Evolutionary conservation across 1,284 basidiomycete species (phyloP).

Genomic region (Cutaneotrichosporon sp.): DNA sequence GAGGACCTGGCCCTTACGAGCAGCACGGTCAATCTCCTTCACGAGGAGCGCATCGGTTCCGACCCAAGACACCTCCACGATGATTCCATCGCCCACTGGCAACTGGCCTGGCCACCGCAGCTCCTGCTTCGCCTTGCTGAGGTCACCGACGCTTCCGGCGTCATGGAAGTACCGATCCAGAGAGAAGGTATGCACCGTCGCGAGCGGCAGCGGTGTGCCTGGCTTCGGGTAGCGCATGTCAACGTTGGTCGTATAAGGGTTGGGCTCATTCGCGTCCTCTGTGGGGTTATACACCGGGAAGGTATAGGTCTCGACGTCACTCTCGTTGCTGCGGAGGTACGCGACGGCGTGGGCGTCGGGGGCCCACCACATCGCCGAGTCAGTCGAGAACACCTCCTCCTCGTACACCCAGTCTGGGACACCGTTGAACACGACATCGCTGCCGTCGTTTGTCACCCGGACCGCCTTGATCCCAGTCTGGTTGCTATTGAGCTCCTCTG

Average conservation of each 20-base stretch:
- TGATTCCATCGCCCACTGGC: constrained; percentile 61
- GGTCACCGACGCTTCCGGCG: neutral
- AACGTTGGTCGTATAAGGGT: constrained; percentile 72
- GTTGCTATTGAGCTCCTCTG: constrained; percentile 17
- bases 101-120: constrained; percentile 65
- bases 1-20: constrained; percentile 69
- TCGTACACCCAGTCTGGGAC: constrained; percentile 97
- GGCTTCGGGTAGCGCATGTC: constrained; percentile 66
- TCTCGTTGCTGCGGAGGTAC: constrained; percentile 84
- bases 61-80: constrained; percentile 83
- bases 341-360: constrained; percentile 75
- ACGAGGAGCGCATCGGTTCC: constrained; percentile 68
- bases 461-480: constrained; percentile 47
- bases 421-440: constrained; percentile 81
- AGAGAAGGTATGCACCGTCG: constrained; percentile 77
- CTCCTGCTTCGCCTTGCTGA: constrained; percentile 51
- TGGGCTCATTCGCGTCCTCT: constrained; percentile 59
- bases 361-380: constrained; percentile 85
- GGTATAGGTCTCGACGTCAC: constrained; percentile 73
- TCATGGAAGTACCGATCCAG: constrained; percentile 44
- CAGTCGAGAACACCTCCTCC: constrained; percentile 73
- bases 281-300: constrained; percentile 89
- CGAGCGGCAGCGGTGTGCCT: constrained; percentile 82
- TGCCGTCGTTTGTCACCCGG: constrained; percentile 75
- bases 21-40: constrained; percentile 80